Percentiles rank a stretch among this genome's conserved stretches.
Evolutionary conservation across 2,329 filamentous ascomycete species (phyloP).

Genomic region (Diplocarpon mali): DNA sequence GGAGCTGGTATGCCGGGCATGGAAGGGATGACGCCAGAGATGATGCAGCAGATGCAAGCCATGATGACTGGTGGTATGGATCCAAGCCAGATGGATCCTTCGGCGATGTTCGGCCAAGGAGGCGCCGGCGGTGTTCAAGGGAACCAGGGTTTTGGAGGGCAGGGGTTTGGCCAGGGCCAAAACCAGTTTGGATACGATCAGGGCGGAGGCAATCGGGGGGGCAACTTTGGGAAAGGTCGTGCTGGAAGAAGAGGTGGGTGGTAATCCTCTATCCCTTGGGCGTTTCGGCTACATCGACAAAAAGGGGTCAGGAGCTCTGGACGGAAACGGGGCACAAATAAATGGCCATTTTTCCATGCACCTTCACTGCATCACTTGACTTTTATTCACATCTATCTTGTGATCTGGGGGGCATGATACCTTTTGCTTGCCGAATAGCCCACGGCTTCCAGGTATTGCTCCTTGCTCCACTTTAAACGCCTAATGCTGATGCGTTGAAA

Average conservation of each 20-base stretch:
- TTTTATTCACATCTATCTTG: too few species aligned
- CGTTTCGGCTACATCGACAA: constrained; percentile 5
- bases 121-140: constrained; percentile 34
- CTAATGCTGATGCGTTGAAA: too few species aligned
- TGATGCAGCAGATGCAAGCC: constrained; percentile 60
- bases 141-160: constrained; percentile 38
- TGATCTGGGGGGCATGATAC: too few species aligned
- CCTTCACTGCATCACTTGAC: too few species aligned
- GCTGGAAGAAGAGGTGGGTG: constrained; percentile 21
- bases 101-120: constrained; percentile 42
- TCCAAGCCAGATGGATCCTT: constrained; percentile 55
- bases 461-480: too few species aligned
- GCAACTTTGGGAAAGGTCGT: constrained; percentile 26
- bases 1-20: constrained; percentile 33
- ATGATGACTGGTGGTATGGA: constrained; percentile 58
- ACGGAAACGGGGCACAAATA: too few species aligned
- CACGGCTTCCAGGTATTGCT: too few species aligned
- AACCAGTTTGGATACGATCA: constrained; percentile 27
- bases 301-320: constrained; percentile 6
- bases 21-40: constrained; percentile 54
- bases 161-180: constrained; percentile 33
- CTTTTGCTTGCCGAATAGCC: too few species aligned
- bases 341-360: too few species aligned
- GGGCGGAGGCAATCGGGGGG: constrained; percentile 23
- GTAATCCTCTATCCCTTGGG: constrained; percentile 1